Conservation (phyloP, 2,329 filamentous ascomycete species). For the Neocatenulostroma microsporum region DNA sequence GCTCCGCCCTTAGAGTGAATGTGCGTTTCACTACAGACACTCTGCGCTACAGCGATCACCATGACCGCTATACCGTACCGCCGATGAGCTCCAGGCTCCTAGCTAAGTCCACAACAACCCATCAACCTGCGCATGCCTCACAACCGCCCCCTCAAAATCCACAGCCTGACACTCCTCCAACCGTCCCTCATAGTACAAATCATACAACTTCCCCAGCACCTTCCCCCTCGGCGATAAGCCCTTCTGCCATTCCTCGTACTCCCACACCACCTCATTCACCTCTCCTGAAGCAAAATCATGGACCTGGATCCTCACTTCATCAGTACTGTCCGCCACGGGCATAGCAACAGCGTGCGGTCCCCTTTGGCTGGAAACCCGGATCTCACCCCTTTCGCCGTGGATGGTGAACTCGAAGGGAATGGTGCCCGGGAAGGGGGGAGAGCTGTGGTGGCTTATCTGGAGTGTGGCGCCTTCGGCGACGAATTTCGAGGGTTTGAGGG, state of each 20-base stretch:
- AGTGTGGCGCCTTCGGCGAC: constrained; percentile 14
- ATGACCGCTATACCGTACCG: too few relatives aligned
- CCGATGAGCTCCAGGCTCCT: too few relatives aligned
- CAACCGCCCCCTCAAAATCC: constrained; percentile 38
- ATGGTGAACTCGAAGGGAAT: constrained; percentile 20
- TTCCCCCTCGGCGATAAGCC: constrained; percentile 20
- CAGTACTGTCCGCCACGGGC: constrained; percentile 9
- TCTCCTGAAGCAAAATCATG: constrained; percentile 24
- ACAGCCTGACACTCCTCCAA: constrained; percentile 23
- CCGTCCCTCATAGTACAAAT: constrained; percentile 24
- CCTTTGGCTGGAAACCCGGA: constrained; percentile 14
- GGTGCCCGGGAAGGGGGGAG: constrained; percentile 18
- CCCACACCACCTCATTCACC: constrained; percentile 31
- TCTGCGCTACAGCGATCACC: too few relatives aligned
- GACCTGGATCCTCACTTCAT: constrained; percentile 20
- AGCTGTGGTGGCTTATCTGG: constrained; percentile 13
- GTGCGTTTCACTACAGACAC: too few relatives aligned
- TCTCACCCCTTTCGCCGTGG: constrained; percentile 19
- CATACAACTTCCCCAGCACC: constrained; percentile 25
- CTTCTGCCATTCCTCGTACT: constrained; percentile 34
- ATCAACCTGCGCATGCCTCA: constrained; percentile 44
- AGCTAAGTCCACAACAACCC: constrained; percentile 18
- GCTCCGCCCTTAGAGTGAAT: too few relatives aligned
- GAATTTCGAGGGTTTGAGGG: constrained; percentile 9
- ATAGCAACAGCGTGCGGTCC: constrained; percentile 14